Evolutionary conservation across 306 rosid genomes (phyloP), one percentile per base, ranked within the genome.

Genomic region (Biancaea sappan): DNA sequence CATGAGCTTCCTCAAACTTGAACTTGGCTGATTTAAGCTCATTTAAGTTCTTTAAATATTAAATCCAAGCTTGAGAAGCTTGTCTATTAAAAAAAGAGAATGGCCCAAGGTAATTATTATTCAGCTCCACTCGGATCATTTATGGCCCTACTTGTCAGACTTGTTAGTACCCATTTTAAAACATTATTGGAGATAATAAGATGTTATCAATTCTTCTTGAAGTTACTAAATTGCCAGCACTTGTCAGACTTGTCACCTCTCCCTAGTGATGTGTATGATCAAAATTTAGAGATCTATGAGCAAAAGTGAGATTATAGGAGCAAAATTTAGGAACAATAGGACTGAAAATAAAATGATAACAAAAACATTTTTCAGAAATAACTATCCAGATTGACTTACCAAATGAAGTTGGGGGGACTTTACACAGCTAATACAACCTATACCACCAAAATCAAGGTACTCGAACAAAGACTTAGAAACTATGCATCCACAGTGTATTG

Each of bases 401-500:
- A 67, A 41, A 71, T 4, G 72, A 72, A 44, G 82, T 77, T 69
- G 88, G 77, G 90, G 69, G 83, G 84, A 66, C 57, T 83, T 87
- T 38, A 78, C 75, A 53, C 98, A 93, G 83, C 83, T 77, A 47
- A 75, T 67, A 77, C 98, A 93, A 70, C 90, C 86, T 76, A 93
- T 79, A 57, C 98, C 98, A 29, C 96, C 96, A 59, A 69, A 81
- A 85, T 91, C 98, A 79, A 91, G 87, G 84, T 79, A 82, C 84
- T 89, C 90, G 34, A 86, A 93, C 84, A 88, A 79, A 77, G 86
- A 84, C 80, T 25, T 76, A 29, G 98, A 89, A 69, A 70, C 92
- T 71, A 85, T 37, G 74, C 98, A 94, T 77, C 97, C 98, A 28
- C 97, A 89, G 83, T 94, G 97, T 59, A 94, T 77, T 67, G 72